Evolutionary conservation across 495 filamentous ascomycete genomes (phyloP), one percentile per base, ranked within the genome.

Genomic region (Arthonia radiata): DNA sequence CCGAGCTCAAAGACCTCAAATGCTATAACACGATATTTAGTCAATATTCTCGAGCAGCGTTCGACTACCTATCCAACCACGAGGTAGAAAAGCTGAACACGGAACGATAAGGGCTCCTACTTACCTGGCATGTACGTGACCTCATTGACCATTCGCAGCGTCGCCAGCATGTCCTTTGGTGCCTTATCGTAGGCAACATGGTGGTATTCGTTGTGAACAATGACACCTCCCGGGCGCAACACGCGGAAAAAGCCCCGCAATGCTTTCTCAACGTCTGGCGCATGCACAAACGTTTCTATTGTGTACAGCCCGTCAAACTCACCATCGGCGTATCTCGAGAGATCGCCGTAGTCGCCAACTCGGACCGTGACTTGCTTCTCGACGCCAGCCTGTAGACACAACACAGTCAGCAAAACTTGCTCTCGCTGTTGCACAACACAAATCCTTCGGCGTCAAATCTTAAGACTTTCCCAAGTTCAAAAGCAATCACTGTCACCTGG

Each of bases 211-310:
- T 59, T 50, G 8, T 59, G 32, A 2, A 44, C 54, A 10, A 65
- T 17, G 0, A 37, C 35, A 3, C 59, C 58, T 4, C 59, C 60
- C 2, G 61, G 61, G 27, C 44, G 41, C 4, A 67, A 36, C 0
- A 65, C 26, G 15, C 55, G 53, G 37, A 46, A 48, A 37, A 65
- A 66, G 21, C 54, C 47, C 6, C 33, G 27, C 15, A 64, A 32
- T 1, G 52, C 60, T 7, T 43, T 47, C 28, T 48, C 35, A 4
- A 53, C 53, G 13, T 65, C 52, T 1, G 50, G 60, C 4, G 63
- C 57, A 33, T 68, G 59, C 4, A 64, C 58, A 15, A 66, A 50
- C 0, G 61, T 67, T 35, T 67, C 62, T 49, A 64, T 63, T 1
- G 60, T 64, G 35, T 66, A 67, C 26, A 57, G 36, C 11, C 62